Percentiles rank a stretch among this genome's conserved stretches.
Evolutionary conservation across 2,329 filamentous ascomycete species (phyloP).

Genomic region (Neodidymelliopsis sp.): DNA sequence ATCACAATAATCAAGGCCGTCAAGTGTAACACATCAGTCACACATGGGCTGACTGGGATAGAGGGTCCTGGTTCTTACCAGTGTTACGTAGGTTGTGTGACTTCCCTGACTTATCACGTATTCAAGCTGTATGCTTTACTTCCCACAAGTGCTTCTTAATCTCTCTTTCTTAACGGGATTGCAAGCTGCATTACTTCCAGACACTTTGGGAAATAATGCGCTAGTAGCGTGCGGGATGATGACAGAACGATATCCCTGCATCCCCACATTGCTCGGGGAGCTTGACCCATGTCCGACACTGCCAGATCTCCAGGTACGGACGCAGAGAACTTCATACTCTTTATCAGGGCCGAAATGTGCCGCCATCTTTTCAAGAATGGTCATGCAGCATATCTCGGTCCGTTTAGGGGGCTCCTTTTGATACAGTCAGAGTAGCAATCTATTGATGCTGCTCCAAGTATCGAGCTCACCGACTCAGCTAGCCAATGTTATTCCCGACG

Average conservation of each 20-base stretch:
- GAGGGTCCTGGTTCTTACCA: too few species aligned
- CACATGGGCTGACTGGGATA: neutral
- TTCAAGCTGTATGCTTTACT: too few species aligned
- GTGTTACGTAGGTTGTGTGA: too few species aligned
- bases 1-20: neutral
- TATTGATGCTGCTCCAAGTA: neutral
- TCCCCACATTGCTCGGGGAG: constrained; percentile 7
- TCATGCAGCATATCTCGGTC: neutral
- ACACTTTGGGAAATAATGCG: neutral
- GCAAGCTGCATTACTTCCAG: neutral
- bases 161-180: neutral
- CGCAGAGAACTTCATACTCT: neutral
- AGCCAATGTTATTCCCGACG: constrained; percentile 18
- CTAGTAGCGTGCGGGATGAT: neutral
- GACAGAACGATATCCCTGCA: neutral
- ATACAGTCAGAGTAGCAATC: neutral
- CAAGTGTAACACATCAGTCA: neutral
- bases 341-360: neutral
- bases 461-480: neutral
- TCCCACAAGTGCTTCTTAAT: neutral
- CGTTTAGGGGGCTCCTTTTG: neutral
- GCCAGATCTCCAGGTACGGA: constrained; percentile 11
- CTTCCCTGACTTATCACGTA: too few species aligned
- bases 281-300: constrained; percentile 1
- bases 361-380: neutral